Conservation (phyloP, 306 rosid species). For the Styphnolobium japonicum region DNA sequence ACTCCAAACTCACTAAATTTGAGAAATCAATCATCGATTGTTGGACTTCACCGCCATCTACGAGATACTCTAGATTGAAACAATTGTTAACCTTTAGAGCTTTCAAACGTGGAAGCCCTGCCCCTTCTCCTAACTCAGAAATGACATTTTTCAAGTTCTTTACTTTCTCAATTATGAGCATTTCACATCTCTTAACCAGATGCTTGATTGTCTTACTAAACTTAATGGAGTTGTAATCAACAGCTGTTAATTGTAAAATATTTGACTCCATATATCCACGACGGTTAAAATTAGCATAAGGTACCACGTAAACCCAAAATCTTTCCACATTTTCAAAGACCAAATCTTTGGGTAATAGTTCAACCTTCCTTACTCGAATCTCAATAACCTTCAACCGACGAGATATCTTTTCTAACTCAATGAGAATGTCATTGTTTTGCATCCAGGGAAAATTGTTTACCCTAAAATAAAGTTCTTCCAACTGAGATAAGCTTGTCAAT, state of each 20-base stretch:
- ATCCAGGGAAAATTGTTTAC: background rate
- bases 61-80: background rate
- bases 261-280: slow-evolving; percentile 12
- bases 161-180: background rate
- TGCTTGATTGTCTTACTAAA: background rate
- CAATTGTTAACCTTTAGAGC: background rate
- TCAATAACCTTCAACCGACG: slow-evolving; percentile 15
- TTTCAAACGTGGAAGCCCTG: slow-evolving; percentile 3
- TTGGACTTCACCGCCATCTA: background rate
- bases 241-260: background rate
- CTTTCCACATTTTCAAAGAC: background rate
- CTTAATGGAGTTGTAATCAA: background rate
- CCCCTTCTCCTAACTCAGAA: background rate
- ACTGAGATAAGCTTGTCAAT: background rate
- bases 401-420: background rate
- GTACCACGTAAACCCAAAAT: slow-evolving; percentile 13
- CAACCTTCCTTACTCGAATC: background rate
- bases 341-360: background rate
- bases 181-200: slow-evolving; percentile 2
- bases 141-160: slow-evolving; percentile 4
- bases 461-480: slow-evolving; percentile 29
- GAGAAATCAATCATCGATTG: background rate
- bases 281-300: background rate
- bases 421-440: background rate
- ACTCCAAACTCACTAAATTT: background rate